These are phyloP conservation scores for Amaranthus cruentus DNA, from an alignment of 148 eudicot species.

Conservation along the genomic window DNA sequence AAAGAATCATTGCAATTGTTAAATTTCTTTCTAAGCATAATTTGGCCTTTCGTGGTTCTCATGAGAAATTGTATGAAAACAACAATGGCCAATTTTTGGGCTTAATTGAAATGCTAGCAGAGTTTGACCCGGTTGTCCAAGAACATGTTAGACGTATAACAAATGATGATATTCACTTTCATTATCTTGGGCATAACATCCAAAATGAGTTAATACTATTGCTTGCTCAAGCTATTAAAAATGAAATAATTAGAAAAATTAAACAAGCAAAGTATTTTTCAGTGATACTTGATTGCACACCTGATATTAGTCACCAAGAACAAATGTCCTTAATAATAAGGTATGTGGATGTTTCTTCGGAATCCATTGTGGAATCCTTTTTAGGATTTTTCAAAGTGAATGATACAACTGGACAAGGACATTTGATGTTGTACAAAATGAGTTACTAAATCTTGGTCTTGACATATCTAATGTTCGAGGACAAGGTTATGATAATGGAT, in stretches of 20 bases:
- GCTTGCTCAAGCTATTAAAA: slow-evolving; percentile 6
- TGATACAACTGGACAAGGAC: slow-evolving; percentile 14
- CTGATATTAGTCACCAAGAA: neutral
- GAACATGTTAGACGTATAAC: neutral
- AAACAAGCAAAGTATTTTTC: no score
- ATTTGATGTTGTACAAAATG: slow-evolving; percentile 4
- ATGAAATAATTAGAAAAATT: neutral
- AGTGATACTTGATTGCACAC: no score
- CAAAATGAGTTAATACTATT: slow-evolving; percentile 27
- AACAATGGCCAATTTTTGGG: no score
- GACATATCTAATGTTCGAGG: slow-evolving; percentile 13
- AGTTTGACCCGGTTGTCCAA: neutral
- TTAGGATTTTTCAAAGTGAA: slow-evolving; percentile 15
- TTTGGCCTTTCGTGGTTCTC: no score
- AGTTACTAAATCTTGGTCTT: slow-evolving; percentile 3
- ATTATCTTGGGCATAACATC: slow-evolving; percentile 19
- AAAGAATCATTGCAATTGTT: no score
- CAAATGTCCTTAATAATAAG: no score
- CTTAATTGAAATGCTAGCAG: no score
- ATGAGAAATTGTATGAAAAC: no score
- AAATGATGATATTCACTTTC: slow-evolving; percentile 10
- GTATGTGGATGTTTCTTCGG: no score
- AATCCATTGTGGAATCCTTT: slow-evolving; percentile 13
- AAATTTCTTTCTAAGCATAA: no score
- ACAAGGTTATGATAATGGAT: slow-evolving; percentile 16